Conservation (phyloP, 2,329 filamentous ascomycete species). For the Elsinoe ampelina region DNA sequence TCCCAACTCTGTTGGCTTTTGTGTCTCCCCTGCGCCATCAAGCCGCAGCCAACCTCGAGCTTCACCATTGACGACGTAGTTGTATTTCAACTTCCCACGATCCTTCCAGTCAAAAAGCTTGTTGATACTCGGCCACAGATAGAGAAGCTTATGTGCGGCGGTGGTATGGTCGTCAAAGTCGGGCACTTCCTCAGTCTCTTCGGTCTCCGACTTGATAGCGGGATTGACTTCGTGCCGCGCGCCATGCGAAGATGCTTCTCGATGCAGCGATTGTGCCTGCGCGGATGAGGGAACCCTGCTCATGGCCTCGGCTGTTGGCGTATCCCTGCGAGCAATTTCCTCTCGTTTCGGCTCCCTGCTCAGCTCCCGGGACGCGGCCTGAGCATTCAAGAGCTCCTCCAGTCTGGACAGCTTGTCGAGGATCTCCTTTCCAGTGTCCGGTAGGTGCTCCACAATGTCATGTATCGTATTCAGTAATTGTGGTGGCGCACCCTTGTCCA, state of each 20-base stretch:
- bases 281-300: neutral
- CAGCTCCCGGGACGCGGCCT: neutral
- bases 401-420: slow-evolving; percentile 27
- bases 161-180: slow-evolving; percentile 80
- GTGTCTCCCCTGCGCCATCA: slow-evolving; percentile 31
- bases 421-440: slow-evolving; percentile 35
- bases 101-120: slow-evolving; percentile 22
- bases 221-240: neutral
- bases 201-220: slow-evolving; percentile 2
- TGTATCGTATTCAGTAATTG: slow-evolving; percentile 32
- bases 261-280: neutral
- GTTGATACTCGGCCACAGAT: slow-evolving; percentile 46
- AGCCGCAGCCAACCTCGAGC: slow-evolving; percentile 28
- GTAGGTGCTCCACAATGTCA: slow-evolving; percentile 29
- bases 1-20: slow-evolving; percentile 28
- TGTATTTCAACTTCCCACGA: slow-evolving; percentile 22
- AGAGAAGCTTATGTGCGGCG: slow-evolving; percentile 71
- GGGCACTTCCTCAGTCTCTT: slow-evolving; percentile 28
- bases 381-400: neutral
- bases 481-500: slow-evolving; percentile 17
- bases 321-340: slow-evolving; percentile 10
- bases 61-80: slow-evolving; percentile 31
- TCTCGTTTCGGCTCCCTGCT: slow-evolving; percentile 1
- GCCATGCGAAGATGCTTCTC: neutral
- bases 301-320: neutral